These are phyloP conservation scores for Ogataea thermomethanolica DNA, from an alignment of 805 yeast species.

Conservation along the genomic window DNA sequence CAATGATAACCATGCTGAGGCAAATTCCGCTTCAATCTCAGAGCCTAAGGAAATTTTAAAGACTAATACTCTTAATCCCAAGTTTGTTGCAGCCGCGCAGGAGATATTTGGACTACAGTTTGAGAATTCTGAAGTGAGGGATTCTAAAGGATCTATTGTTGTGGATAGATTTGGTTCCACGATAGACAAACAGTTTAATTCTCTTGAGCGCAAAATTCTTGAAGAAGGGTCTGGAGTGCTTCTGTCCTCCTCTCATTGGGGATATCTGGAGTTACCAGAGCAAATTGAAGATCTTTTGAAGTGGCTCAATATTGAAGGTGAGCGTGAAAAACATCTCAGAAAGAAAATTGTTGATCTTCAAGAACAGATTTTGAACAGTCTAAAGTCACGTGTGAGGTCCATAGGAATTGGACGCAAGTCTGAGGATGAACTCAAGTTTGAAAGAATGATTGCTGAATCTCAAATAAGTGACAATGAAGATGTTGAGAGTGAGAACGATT, in stretches of 20 bases:
- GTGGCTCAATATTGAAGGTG: constrained; percentile 79
- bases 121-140: constrained; percentile 22
- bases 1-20: neutral
- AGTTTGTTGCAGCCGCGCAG: constrained; percentile 27
- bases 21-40: no score
- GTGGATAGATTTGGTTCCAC: constrained; percentile 39
- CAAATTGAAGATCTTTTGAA: constrained; percentile 51
- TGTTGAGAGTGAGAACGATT: constrained; percentile 22
- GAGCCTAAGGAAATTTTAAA: no score
- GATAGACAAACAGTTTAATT: constrained; percentile 27
- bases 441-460: constrained; percentile 37
- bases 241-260: constrained; percentile 58
- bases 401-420: constrained; percentile 42
- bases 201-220: constrained; percentile 55
- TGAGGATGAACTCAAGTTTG: constrained; percentile 40
- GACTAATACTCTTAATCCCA: no score
- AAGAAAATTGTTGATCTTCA: constrained; percentile 56
- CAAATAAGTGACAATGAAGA: constrained; percentile 36
- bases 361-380: constrained; percentile 51
- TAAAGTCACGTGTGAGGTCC: constrained; percentile 56
- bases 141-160: constrained; percentile 22
- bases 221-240: constrained; percentile 65
- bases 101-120: constrained; percentile 34
- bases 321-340: constrained; percentile 60
- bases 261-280: constrained; percentile 58